Base-by-base conservation (phyloP, 768 basidiomycete genomes). In the Mycena pura region DNA sequence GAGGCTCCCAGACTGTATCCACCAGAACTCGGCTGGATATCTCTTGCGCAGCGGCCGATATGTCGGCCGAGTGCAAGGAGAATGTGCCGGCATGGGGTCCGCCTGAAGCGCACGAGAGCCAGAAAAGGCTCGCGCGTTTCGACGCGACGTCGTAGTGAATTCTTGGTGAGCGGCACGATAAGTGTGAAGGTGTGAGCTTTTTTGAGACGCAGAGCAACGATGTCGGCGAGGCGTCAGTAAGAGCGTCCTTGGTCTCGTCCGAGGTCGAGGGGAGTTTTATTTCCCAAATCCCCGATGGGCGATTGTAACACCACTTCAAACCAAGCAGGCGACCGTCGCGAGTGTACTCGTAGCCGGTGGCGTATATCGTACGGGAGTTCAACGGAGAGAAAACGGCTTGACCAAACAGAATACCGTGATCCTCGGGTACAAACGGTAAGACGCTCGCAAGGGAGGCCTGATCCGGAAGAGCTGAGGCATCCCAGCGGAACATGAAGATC, bases 111-210 rank as follows among this genome's bases (percentile, higher is more conserved):
- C 80, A 82, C 7, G 87, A 80, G 10, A 91, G 66, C 82, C 85
- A 91, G 41, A 86, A 71, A 8, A 89, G 65, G 3, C 5, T 68
- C 2, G 72, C 64, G 5, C 66, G 67, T 0, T 68, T 66, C 24
- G 70, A 65, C 0, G 62, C 59, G 2, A 67, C 51, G 14, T 71
- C 60, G 1, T 63, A 66, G 17, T 81, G 63, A 34, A 86, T 68
- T 10, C 87, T 84, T 0, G 90, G 86, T 1, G 88, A 89, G 13
- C 89, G 85, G 58, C 82, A 84, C 3, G 85, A 85, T 0, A 81
- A 68, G 24, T 80, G 70, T 0, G 76, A 55, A 0, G 76, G 68
- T 0, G 82, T 86, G 25, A 88, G 68, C 60, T 80, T 84, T 41
- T 70, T 68, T 1, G 45, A 31, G 24, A 65, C 63, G 25, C 63